Conservation (phyloP, 2,329 filamentous ascomycete genomes). For the Scedosporium apiospermum region DNA sequence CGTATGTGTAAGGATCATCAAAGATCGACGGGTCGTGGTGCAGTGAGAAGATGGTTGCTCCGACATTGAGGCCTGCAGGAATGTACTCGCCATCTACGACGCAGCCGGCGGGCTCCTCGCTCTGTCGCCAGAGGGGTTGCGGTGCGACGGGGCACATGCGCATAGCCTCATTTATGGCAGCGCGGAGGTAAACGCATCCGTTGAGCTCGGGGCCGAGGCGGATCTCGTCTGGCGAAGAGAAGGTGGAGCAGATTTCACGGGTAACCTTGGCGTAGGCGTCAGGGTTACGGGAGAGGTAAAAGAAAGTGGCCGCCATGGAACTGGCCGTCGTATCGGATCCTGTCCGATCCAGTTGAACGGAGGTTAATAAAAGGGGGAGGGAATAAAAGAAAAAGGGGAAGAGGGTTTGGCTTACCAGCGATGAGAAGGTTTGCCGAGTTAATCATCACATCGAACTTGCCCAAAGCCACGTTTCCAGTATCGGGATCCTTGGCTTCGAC, state of each 20-base stretch:
- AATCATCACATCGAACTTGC: slow-evolving; percentile 31
- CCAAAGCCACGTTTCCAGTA: slow-evolving; percentile 27
- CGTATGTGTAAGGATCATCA: slow-evolving; percentile 2
- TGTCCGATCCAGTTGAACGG: neutral
- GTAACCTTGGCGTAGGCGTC: slow-evolving; percentile 19
- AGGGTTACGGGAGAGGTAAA: slow-evolving; percentile 27
- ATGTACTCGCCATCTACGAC: slow-evolving; percentile 3
- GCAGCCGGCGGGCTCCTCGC: slow-evolving; percentile 2
- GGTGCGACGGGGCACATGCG: slow-evolving; percentile 8
- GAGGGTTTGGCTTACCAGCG: slow-evolving; percentile 3
- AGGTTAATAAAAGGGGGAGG: no score
- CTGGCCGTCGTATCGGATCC: slow-evolving; percentile 28
- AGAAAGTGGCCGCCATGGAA: slow-evolving; percentile 24
- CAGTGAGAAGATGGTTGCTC: slow-evolving; percentile 3
- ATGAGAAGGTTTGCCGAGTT: slow-evolving; percentile 24
- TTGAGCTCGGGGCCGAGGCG: slow-evolving; percentile 20
- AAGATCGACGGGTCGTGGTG: neutral
- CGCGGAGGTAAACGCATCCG: slow-evolving; percentile 27
- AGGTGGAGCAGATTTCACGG: slow-evolving; percentile 22
- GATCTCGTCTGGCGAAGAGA: slow-evolving; percentile 25
- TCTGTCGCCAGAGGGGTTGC: slow-evolving; percentile 2
- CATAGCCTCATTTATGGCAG: slow-evolving; percentile 23
- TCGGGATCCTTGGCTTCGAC: slow-evolving; percentile 34
- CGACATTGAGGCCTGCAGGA: slow-evolving; percentile 3
- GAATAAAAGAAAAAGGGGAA: neutral